Percentiles rank a stretch among this genome's conserved stretches.
These are phyloP conservation scores for Metschnikowia corniflorae DNA, from an alignment of 805 yeast species.

Conservation along the genomic window DNA sequence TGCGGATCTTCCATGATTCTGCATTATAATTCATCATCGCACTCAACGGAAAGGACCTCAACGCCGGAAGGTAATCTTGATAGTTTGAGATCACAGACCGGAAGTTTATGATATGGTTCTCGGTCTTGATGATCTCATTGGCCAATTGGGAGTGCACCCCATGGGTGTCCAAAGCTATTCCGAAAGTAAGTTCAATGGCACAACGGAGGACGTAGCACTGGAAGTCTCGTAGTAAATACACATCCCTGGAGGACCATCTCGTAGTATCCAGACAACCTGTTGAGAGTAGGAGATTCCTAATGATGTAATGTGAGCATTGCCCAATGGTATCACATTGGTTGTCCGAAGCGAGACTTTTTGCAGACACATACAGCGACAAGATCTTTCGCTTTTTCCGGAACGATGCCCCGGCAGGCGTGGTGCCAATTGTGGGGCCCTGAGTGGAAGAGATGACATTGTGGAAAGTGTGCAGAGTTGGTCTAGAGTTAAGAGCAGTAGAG, in stretches of 20 bases:
- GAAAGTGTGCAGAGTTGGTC: slow-evolving; percentile 67
- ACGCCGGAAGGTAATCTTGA: slow-evolving; percentile 51
- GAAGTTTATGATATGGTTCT: slow-evolving; percentile 51
- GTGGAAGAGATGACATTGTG: slow-evolving; percentile 56
- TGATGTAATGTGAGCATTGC: slow-evolving; percentile 29
- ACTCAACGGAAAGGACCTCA: slow-evolving; percentile 30
- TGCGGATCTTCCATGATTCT: slow-evolving; percentile 28
- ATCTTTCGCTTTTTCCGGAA: slow-evolving; percentile 47
- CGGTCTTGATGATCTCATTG: slow-evolving; percentile 53
- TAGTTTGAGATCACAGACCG: slow-evolving; percentile 56
- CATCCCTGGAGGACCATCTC: slow-evolving; percentile 22
- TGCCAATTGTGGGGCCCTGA: slow-evolving; percentile 60
- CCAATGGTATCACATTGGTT: slow-evolving; percentile 34
- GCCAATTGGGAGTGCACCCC: slow-evolving; percentile 35
- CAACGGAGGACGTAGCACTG: slow-evolving; percentile 53
- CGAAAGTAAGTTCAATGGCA: slow-evolving; percentile 52
- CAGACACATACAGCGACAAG: slow-evolving; percentile 43
- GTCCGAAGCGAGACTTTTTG: slow-evolving; percentile 25
- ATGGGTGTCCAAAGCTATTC: slow-evolving; percentile 44
- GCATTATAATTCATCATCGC: slow-evolving; percentile 12
- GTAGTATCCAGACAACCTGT: slow-evolving; percentile 15
- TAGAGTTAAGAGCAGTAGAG: slow-evolving; percentile 54
- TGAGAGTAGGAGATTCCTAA: slow-evolving; percentile 14
- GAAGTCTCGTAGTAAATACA: slow-evolving; percentile 37
- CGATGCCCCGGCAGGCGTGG: slow-evolving; percentile 55